Base-by-base conservation (phyloP, 2,329 filamentous ascomycete genomes). In the Aspergillus pseudoterreus region DNA sequence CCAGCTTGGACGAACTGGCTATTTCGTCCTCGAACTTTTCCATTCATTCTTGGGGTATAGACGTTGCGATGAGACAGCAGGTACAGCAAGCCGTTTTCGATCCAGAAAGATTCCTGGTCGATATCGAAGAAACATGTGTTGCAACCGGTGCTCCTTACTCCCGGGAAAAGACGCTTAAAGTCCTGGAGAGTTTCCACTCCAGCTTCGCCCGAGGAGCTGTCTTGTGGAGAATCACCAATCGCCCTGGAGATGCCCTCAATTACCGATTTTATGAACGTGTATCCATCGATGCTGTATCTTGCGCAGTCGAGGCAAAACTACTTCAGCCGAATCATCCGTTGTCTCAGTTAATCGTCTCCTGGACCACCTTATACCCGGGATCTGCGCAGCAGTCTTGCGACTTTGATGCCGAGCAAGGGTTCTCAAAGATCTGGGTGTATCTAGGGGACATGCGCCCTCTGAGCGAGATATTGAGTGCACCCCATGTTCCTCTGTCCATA, bases 201-300 rank as follows among this genome's bases (percentile, higher is more conserved):
- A 46, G 44, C 44, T 46, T 46, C 30, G 2, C 19, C n/a, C 30
- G 17, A 15, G 44, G 44, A 32, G 32, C n/a, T 21, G 44, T 46
- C 27, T 17, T 38, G 27, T 36, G 27, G 27, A 30, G 44, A 30
- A 36, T 21, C 14, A 46, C 44, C 6, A 12, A 46, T 19, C 44
- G 35, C 6, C 44, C 44, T 1, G 22, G 35, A 11, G 44, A 33
- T 22, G n/a, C 44, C 2, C n/a, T 46, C n/a, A 38, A 46, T 33
- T 46, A 46, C 11, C 44, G 44, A 30, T 30, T 46, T 14, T 46
- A 46, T 17, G 44, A 46, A 21, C 44, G 44, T 5, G n/a, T 21
- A 19, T 19, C 27, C 15, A 22, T 46, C 32, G 44, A 38, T 15
- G 17, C 35, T 15, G 44, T 46, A 11, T 35, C 27, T 12, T 21